Evolutionary conservation across 2,329 filamentous ascomycete genomes (phyloP), one percentile per base, ranked within the genome.

Genomic region (Eutypella sp.): DNA sequence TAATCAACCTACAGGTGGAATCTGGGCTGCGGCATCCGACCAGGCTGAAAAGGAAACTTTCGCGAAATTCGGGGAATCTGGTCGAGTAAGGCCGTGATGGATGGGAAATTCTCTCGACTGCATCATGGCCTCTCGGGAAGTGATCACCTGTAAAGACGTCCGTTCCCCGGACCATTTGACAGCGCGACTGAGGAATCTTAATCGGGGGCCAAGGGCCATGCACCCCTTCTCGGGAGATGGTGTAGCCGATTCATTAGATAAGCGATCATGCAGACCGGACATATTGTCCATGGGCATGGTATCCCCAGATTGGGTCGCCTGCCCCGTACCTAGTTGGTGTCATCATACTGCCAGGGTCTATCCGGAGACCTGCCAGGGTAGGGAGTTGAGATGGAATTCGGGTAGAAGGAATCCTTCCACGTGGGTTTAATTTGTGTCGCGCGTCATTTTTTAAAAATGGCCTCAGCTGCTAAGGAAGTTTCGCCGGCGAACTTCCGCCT

Each of bases 401-500:
- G 41, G 48, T 49, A 51, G n/a, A n/a, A 45, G 38, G 34, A 46
- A 44, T 18, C 48, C 42, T 37, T 42, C 43, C 47, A 45, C 33
- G 24, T 45, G 27, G 45, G 48, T 39, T 50, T 37, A 46, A 48
- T 50, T 46, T 49, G 49, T 49, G 47, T 37, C 36, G 45, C 33
- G 39, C 41, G 24, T n/a, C n/a, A n/a, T n/a, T n/a, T n/a, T n/a
- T n/a, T n/a, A n/a, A n/a, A n/a, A n/a, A 45, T 27, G n/a, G 33
- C 36, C 45, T 74, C 69, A 76, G 53, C 74, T 69, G 54, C 73
- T 71, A 52, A 81, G 68, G 65, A 81, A 81, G 50, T 79, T 74
- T 57, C 84, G 81, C 54, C 87, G 74, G 54, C 87, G 78, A 56
- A 82, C 78, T 63, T 87, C 87, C 7, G 88, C 87, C 63, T 92